Evolutionary conservation across 2,329 filamentous ascomycete genomes (phyloP), one percentile per base, ranked within the genome.

Genomic region (Stachybotrys chartarum): DNA sequence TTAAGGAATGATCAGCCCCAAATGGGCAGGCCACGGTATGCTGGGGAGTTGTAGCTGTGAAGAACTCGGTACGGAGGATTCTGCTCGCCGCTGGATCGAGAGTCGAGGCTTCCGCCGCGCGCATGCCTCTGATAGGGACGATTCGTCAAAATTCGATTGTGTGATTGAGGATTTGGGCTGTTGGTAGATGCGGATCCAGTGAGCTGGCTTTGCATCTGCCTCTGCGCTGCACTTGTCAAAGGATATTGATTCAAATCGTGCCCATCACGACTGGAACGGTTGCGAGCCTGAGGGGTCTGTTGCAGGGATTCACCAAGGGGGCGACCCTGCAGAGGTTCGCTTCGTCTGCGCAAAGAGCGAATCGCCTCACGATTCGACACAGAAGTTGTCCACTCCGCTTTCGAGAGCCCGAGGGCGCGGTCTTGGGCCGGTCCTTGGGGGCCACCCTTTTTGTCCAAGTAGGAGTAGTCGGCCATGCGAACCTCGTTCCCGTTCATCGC

Each of bases 1-100:
- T 24, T 24, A 24, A 24, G 4, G 24, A 24, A 24, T 24, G 24
- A 42, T 56, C 57, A 81, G n/a, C 78, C 75, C 79, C 80, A 82
- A n/a, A 83, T 81, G 0, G 79, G 80, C 3, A 71, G 75, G 42
- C 78, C 73, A 31, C 74, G 74, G 61, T 84, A 83, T 6, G 80
- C 78, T 6, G 80, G 80, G 5, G 80, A 81, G 62, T 82, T 81
- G 61, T 83, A 82, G 66, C 79, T 83, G 66, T 83, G 81, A 8
- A 83, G 68, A 11, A 83, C 71, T 1, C 80, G 77, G 57, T 78
- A 83, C 8, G 77, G 78, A 12, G 67, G 65, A 32, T 68, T 60
- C 51, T 60, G 61, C 12, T 54, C 53, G 14, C 59, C 51, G 42
- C 56, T 49, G 3, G 11, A 11, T 44, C 39, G 39, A 44, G 39